phyloP scores from a whole-genome alignment of 345 rosid genomes.

The Syzygium jambos region DNA sequence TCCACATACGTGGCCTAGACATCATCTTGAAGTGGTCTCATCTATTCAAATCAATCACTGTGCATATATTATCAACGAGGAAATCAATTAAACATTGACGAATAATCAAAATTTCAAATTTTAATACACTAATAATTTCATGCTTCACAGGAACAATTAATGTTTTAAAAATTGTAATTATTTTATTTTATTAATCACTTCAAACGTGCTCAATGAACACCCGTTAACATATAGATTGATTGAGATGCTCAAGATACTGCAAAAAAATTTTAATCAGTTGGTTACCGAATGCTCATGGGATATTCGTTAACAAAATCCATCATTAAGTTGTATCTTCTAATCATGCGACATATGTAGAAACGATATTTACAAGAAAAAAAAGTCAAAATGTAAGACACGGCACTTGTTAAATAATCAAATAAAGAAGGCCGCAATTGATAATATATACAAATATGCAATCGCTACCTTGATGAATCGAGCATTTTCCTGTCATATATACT shows the following conservation, averaged over 20 bases:
- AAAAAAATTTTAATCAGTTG: not conserved
- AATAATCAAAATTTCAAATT: not conserved
- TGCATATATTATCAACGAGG: not conserved
- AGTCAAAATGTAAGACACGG: no score
- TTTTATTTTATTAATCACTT: not conserved
- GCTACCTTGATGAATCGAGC: no score
- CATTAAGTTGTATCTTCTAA: no score
- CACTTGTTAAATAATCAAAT: no score
- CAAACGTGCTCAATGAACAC: not conserved
- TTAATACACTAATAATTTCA: not conserved
- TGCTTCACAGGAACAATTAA: not conserved
- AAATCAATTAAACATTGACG: not conserved
- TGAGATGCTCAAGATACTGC: no score
- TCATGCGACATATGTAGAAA: no score
- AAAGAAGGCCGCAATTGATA: no score
- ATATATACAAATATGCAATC: no score
- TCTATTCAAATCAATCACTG: not conserved
- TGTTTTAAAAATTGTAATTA: not conserved
- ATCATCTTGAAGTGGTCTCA: not conserved
- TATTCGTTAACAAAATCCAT: no score
- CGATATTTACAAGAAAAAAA: no score
- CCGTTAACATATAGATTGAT: not conserved
- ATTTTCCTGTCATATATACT: not conserved
- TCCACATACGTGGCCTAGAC: not conserved
- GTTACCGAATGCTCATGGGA: not conserved